phyloP scores from a whole-genome alignment of 352 stramenopile genomes.

The Globisporangium ultimum region DNA sequence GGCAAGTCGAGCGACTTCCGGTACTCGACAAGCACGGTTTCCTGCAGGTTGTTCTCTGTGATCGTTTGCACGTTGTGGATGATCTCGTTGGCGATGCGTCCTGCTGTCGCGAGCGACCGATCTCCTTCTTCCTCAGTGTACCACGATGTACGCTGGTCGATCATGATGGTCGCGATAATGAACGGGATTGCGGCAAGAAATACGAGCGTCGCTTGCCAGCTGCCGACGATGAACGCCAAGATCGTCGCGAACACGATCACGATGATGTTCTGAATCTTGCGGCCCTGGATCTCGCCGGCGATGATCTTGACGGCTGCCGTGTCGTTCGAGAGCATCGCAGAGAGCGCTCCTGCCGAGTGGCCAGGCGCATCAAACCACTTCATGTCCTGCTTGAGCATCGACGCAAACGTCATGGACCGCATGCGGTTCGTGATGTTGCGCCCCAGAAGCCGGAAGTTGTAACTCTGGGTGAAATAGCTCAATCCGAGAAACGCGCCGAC shows the following conservation, averaged over 20 bases:
- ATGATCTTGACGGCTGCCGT: constrained; percentile 14
- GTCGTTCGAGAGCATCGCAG: constrained; percentile 17
- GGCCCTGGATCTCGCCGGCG: constrained; percentile 15
- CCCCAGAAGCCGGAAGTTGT: constrained; percentile 9
- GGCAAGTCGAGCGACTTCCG: constrained; percentile 7
- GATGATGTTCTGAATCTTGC: constrained; percentile 22
- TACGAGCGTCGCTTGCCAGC: constrained; percentile 7
- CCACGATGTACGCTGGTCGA: constrained; percentile 8
- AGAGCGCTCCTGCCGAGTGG: constrained; percentile 13
- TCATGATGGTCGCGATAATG: constrained; percentile 3
- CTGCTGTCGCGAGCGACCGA: constrained; percentile 15
- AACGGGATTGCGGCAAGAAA: constrained; percentile 6
- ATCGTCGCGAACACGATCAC: constrained; percentile 16
- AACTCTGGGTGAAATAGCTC: constrained; percentile 17
- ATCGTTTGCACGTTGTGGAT: constrained; percentile 26
- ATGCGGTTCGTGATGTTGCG: constrained; percentile 14
- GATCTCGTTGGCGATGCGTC: constrained; percentile 21
- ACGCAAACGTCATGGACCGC: constrained; percentile 10
- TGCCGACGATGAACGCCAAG: constrained; percentile 11
- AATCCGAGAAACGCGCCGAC: constrained; percentile 7
- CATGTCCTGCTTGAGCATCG: constrained; percentile 22
- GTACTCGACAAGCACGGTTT: constrained; percentile 7
- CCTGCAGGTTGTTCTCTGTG: constrained; percentile 17
- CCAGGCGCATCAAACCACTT: constrained; percentile 14
- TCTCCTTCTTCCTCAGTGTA: constrained; percentile 17